These are phyloP conservation scores for Auricularia sp. DNA, from an alignment of 768 basidiomycete species.

Conservation along the genomic window DNA sequence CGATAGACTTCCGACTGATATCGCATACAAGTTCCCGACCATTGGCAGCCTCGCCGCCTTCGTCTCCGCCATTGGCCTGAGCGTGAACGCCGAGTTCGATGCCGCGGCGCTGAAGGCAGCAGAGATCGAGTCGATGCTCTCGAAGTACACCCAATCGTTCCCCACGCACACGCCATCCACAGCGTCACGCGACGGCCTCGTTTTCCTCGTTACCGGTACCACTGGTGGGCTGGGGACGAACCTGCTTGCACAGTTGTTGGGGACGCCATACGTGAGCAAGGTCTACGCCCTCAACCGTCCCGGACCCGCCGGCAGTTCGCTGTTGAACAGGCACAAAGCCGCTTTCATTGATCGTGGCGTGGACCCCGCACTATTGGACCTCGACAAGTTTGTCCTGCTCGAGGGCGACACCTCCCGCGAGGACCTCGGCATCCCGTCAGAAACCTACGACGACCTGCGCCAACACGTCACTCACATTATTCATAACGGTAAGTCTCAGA, in stretches of 20 bases:
- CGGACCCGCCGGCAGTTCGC: neutral
- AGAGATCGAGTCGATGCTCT: conserved; percentile 29
- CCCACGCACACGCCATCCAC: conserved; percentile 4
- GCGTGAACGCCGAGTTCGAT: conserved; percentile 1
- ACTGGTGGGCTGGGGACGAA: neutral
- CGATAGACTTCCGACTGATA: conserved; percentile 16
- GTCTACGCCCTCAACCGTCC: neutral
- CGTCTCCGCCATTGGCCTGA: conserved; percentile 15
- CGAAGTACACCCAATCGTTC: conserved; percentile 25
- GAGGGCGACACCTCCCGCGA: conserved; percentile 12
- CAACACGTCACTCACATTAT: neutral
- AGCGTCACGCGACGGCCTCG: neutral
- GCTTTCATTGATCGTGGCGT: neutral
- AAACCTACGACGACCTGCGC: conserved; percentile 30
- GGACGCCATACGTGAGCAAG: neutral
- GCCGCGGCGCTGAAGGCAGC: conserved; percentile 4
- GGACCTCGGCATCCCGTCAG: conserved; percentile 11
- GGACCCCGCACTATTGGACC: neutral
- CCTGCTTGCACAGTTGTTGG: neutral
- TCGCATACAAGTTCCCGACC: conserved; percentile 32
- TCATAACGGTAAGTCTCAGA: neutral
- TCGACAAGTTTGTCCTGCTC: conserved; percentile 8
- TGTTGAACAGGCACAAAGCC: neutral
- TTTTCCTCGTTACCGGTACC: neutral
- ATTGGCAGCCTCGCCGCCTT: conserved; percentile 19